Evolutionary conservation across 306 rosid species (phyloP), one percentile per base, ranked within the genome.

Genomic region (Canavalia ensiformis): DNA sequence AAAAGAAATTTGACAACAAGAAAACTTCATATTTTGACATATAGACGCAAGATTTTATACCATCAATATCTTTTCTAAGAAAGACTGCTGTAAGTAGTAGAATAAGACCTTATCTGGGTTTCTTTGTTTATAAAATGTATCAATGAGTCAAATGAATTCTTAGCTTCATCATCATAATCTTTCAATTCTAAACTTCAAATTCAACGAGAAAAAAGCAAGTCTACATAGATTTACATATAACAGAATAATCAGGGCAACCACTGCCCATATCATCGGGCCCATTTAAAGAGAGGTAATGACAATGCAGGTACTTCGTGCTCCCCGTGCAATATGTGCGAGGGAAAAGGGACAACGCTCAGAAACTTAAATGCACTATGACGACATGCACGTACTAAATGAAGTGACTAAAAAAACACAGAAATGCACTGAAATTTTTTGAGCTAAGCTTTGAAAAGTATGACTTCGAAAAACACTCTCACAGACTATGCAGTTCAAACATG

Each of bases 111-210:
- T 44, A 35, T n/a, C 50, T 28, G 55, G 63, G 70, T 41, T 54
- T 65, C 33, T 4, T 33, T 71, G 18, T 44, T 71, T 33, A 71
- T 31, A 60, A 58, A 35, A 34, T 50, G 59, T 10, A 12, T 59
- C 31, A 34, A 29, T 28, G 63, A 42, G 25, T 46, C 54, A 62
- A 13, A 12, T 46, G 30, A 54, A 69, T 3, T 41, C 62, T 41
- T 3, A 25, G 13, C 62, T 45, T 60, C 4, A 18, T 63, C 72
- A 55, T 8, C 50, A n/a, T 11, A 37, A 44, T 39, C 67, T 74
- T 68, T 47, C 74, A 46, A 28, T 31, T 52, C 60, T 10, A 18
- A 58, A 74, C 70, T 35, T 46, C 9, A 75, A 75, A 30, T 11
- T 46, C 9, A 58, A 12, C 5, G 56, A 12, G 54, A 63, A 46